Evolutionary conservation across 768 basidiomycete species (phyloP).

Genomic region (Hygrocybe coccinea): DNA sequence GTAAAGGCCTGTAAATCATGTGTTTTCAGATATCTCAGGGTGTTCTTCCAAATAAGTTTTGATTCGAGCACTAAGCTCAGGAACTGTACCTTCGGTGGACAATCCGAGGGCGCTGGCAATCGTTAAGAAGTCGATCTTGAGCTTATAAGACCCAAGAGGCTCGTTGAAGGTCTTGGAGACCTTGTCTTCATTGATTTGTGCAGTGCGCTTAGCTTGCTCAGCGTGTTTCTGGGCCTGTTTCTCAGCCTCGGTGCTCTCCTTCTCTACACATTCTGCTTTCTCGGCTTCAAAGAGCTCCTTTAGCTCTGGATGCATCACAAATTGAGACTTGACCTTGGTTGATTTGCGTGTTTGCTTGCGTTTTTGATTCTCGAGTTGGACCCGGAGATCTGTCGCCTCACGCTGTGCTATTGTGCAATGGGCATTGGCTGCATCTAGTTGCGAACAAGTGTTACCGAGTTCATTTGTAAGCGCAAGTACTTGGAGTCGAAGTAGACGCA

Average conservation of each 20-base stretch:
- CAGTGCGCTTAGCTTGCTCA: conserved; percentile 11
- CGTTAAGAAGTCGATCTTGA: not conserved
- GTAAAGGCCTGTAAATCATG: no score
- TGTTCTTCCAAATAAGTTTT: no score
- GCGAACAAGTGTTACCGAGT: not conserved
- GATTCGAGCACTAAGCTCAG: no score
- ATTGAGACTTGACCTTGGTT: not conserved
- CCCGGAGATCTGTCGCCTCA: conserved; percentile 2
- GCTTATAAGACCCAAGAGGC: not conserved
- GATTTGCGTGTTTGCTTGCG: not conserved
- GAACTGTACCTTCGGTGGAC: not conserved
- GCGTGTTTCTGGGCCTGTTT: conserved; percentile 10
- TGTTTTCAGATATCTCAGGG: no score
- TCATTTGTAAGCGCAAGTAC: not conserved
- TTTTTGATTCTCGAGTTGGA: conserved; percentile 1
- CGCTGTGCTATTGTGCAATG: not conserved
- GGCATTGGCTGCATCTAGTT: conserved; percentile 1
- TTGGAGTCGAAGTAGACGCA: not conserved
- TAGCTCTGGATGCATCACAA: conserved; percentile 4
- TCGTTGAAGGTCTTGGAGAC: not conserved
- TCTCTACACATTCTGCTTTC: not conserved
- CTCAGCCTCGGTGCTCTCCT: conserved; percentile 4
- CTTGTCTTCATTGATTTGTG: conserved; percentile 5
- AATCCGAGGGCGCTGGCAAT: not conserved
- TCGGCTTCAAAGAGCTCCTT: conserved; percentile 4